A percentile compares a stretch with the other conserved stretches of the same genome.
These are phyloP conservation scores for Sphagnum tenellum DNA, from an alignment of 225 moss, liverwort and hornwort genomes.

Conservation along the genomic window DNA sequence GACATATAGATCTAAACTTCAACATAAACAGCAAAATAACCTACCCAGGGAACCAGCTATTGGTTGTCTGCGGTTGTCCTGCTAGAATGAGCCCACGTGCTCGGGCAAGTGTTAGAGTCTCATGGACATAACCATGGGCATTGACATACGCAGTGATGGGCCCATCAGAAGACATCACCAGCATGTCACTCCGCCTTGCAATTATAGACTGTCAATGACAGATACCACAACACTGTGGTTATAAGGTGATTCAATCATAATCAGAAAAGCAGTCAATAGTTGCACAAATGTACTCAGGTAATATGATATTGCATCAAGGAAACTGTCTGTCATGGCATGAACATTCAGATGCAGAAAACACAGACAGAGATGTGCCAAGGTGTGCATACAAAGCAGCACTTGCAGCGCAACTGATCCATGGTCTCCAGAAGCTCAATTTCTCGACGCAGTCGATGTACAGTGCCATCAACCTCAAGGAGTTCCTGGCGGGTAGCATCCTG, in stretches of 20 bases:
- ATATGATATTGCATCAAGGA: not conserved
- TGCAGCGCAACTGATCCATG: conserved; percentile 81
- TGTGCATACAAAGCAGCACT: conserved; percentile 52
- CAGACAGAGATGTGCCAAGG: not conserved
- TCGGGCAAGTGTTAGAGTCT: conserved; percentile 80
- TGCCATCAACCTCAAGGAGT: conserved; percentile 84
- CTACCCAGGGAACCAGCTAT: conserved; percentile 98
- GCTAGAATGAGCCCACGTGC: conserved; percentile 66
- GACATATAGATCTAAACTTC: no score
- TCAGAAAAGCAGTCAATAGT: no score
- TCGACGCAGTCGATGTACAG: conserved; percentile 69
- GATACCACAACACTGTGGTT: no score
- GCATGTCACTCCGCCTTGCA: conserved; percentile 87
- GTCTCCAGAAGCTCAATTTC: conserved; percentile 90
- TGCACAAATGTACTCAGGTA: no score
- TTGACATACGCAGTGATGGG: conserved; percentile 89
- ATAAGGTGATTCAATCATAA: no score
- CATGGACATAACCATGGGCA: conserved; percentile 76
- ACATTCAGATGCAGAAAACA: not conserved
- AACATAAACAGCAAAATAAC: not conserved
- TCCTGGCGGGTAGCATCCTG: conserved; percentile 95
- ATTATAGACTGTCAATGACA: conserved; percentile 55
- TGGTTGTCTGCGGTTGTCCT: conserved; percentile 68
- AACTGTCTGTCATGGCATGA: not conserved
- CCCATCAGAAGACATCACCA: conserved; percentile 96